Conservation (phyloP, 2,329 filamentous ascomycete species). For the Metarhizium sp. region DNA sequence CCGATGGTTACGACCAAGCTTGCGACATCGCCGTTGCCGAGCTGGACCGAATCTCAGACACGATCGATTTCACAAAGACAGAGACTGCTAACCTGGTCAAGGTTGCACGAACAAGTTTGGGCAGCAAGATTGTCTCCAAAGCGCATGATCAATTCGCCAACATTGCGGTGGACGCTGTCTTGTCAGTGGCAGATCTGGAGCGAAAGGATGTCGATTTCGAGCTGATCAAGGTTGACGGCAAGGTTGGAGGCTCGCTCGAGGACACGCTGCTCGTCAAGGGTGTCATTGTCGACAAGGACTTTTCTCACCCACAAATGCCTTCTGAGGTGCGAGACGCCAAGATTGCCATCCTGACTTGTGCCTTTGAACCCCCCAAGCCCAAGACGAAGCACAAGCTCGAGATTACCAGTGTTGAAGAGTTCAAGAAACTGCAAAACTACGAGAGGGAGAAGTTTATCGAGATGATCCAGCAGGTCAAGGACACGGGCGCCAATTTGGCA, state of each 20-base stretch:
- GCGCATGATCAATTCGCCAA: constrained; percentile 96
- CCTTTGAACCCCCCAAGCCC: constrained; percentile 97
- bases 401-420: constrained; percentile 94
- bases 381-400: constrained; percentile 99
- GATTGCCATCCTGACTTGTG: constrained; percentile 93
- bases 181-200: constrained; percentile 92
- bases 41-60: constrained; percentile 87
- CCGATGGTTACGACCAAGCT: constrained; percentile 94
- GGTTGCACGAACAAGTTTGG: constrained; percentile 90
- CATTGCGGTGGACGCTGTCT: constrained; percentile 92
- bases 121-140: constrained; percentile 98
- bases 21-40: constrained; percentile 93
- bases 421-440: constrained; percentile 94
- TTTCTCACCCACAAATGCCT: constrained; percentile 98
- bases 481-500: constrained; percentile 89
- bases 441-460: constrained; percentile 94
- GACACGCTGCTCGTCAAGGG: constrained; percentile 93
- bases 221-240: constrained; percentile 97
- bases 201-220: constrained; percentile 98
- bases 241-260: constrained; percentile 88
- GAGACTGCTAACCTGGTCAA: constrained; percentile 81
- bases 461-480: constrained; percentile 98
- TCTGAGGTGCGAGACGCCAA: constrained; percentile 91
- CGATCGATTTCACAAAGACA: constrained; percentile 73
- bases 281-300: constrained; percentile 99